Evolutionary conservation across 495 filamentous ascomycete species (phyloP).

Genomic region (Aspergillus leporis): DNA sequence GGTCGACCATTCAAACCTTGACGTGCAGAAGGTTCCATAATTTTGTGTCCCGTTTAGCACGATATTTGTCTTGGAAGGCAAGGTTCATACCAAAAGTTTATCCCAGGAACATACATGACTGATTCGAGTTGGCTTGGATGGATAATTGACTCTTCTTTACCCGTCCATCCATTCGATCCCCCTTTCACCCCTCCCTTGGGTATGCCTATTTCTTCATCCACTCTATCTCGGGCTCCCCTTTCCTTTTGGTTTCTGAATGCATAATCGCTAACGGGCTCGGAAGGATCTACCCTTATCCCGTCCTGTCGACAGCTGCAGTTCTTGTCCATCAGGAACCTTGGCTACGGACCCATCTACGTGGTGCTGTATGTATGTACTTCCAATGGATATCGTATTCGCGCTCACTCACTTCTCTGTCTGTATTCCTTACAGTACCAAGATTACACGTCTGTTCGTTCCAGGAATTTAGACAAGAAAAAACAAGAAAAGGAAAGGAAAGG

Average conservation of each 20-base stretch:
- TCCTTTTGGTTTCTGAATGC: neutral
- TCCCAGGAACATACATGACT: neutral
- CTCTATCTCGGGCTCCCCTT: too few relatives aligned
- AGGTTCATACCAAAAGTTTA: constrained; percentile 18
- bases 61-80: constrained; percentile 4
- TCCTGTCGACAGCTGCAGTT: neutral
- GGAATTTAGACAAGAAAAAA: neutral
- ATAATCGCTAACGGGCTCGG: constrained; percentile 1
- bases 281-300: neutral
- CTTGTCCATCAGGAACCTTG: too few relatives aligned
- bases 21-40: neutral
- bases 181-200: constrained; percentile 2
- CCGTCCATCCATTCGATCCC: neutral
- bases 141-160: neutral
- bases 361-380: too few relatives aligned
- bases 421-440: neutral
- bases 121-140: neutral
- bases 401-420: too few relatives aligned
- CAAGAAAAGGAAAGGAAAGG: neutral
- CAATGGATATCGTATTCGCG: neutral
- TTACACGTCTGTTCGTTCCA: neutral
- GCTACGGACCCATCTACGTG: too few relatives aligned
- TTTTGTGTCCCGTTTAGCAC: neutral
- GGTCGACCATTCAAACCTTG: neutral
- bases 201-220: neutral